A percentile compares a stretch with the other conserved stretches of the same genome.
Conservation (phyloP, 345 rosid genomes). For the Aquilaria sinensis region DNA sequence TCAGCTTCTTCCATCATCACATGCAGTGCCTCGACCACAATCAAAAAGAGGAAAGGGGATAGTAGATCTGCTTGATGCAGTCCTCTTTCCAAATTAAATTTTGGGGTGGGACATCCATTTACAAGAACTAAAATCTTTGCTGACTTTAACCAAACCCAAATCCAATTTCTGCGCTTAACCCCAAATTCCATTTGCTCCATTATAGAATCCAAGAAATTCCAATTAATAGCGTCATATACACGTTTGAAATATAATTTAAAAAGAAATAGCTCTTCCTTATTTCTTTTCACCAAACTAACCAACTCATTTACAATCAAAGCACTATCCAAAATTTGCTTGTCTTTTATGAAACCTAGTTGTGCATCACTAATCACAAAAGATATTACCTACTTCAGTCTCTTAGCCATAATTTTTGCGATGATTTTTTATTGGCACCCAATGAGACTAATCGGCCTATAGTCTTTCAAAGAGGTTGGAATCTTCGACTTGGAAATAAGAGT, state of each 20-base stretch:
- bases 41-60: neutral
- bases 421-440: too few relatives aligned
- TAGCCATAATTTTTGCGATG: too few relatives aligned
- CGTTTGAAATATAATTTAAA: neutral
- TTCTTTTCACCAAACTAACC: neutral
- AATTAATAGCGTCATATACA: neutral
- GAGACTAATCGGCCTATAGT: too few relatives aligned
- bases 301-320: neutral
- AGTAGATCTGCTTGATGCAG: neutral
- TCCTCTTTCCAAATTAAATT: neutral
- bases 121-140: neutral
- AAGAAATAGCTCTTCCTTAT: neutral
- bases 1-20: neutral
- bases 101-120: neutral
- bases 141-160: neutral
- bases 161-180: neutral
- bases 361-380: too few relatives aligned
- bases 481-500: too few relatives aligned
- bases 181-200: neutral
- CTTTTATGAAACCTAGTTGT: too few relatives aligned
- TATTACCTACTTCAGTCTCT: too few relatives aligned
- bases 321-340: neutral
- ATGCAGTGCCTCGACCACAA: neutral
- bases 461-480: too few relatives aligned
- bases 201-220: neutral